Evolutionary conservation across 768 basidiomycete species (phyloP), one percentile per base, ranked within the genome.

Genomic region (Tulasnella sp.): DNA sequence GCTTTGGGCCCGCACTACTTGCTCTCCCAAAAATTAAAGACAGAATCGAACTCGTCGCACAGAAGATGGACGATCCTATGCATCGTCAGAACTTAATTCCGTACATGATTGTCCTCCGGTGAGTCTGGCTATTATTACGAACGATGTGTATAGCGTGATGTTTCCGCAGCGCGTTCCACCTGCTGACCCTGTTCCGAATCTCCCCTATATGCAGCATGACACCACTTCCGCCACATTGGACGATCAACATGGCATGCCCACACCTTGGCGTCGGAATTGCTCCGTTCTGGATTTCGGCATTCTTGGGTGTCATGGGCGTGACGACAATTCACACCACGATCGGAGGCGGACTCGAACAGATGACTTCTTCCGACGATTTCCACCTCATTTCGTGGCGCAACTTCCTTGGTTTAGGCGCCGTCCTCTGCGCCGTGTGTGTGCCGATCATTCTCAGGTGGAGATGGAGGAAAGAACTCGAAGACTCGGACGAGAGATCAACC

Each of bases 301-400:
- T 93, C 84, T 87, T 98, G 61, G 96, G 95, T 0, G 93, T 98
- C 81, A 88, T 95, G 69, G 96, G 96, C 70, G 92, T 95, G 61
- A 90, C 90, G 1, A 93, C 95, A 80, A 98, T 99, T 81, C 96
- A 99, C 82, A 95, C 94, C 0, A 94, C 94, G 16, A 98, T 99
- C 80, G 95, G 95, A 77, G 83, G 83, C 13, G 92, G 95, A 10
- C 87, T 99, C 32, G 96, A 98, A 80, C 91, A 95, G 79, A 98
- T 99, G 97, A 97, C 96, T 5, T 92, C 91, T 69, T 88, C 96
- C 0, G 93, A 90, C 48, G 96, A 99, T 83, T 98, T 99, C 83
- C 91, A 97, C 84, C 88, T 99, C 72, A 89, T 99, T 80, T 97
- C 95, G 78, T 92, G 93, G 91, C 88, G 89, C 79, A 98, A 98